These are phyloP conservation scores for Pouteria campechiana DNA, from an alignment of 179 eudicot species.

Conservation along the genomic window DNA sequence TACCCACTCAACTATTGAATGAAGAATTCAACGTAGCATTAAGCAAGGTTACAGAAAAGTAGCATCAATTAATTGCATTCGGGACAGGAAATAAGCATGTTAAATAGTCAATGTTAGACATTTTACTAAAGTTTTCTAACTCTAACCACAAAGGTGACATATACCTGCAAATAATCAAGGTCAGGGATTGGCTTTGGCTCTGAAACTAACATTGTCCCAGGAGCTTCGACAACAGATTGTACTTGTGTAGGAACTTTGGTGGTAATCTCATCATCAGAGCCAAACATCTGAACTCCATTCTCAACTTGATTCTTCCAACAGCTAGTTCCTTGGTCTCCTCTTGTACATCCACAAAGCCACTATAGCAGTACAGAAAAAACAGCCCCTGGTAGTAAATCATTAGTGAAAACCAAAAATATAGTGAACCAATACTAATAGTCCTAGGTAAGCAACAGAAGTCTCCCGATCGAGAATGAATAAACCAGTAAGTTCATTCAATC, in stretches of 20 bases:
- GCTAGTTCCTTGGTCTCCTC: constrained; percentile 28
- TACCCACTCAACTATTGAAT: too few relatives aligned
- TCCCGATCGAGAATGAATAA: too few relatives aligned
- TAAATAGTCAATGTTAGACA: too few relatives aligned
- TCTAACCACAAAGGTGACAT: too few relatives aligned
- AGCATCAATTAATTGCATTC: too few relatives aligned
- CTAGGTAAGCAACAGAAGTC: too few relatives aligned
- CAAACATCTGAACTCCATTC: constrained; percentile 37
- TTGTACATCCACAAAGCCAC: constrained; percentile 70
- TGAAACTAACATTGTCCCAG: constrained; percentile 52
- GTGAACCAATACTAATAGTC: too few relatives aligned
- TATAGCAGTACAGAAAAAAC: constrained; percentile 69
- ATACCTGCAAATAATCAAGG: constrained; percentile 95
- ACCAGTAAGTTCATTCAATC: too few relatives aligned
- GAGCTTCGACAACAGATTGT: constrained; percentile 64
- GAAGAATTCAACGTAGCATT: too few relatives aligned
- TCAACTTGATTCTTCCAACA: constrained; percentile 28
- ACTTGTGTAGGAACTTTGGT: constrained; percentile 73
- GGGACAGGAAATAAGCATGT: too few relatives aligned
- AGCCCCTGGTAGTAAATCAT: constrained; percentile 80
- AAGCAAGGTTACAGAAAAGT: too few relatives aligned
- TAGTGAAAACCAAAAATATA: constrained; percentile 75
- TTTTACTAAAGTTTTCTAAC: too few relatives aligned
- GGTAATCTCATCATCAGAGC: constrained; percentile 73
- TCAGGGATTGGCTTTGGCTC: constrained; percentile 70